Conservation (phyloP, 116 monocot species). For the Papilionanthe hybrid region DNA sequence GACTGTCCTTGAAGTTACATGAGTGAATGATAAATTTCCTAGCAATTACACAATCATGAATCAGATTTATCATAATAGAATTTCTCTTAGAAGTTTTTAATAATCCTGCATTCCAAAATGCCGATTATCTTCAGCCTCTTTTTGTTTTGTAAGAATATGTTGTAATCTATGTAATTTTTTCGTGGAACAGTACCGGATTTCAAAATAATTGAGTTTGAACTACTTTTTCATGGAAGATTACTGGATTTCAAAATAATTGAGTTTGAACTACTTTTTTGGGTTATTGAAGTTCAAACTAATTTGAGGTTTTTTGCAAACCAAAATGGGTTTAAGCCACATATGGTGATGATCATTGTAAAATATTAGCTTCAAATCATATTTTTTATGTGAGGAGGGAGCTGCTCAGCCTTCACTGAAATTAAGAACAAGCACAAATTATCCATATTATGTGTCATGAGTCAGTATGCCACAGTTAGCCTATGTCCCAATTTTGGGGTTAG, state of each 20-base stretch:
- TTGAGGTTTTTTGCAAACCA: neutral
- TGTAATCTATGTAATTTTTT: neutral
- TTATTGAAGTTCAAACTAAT: neutral
- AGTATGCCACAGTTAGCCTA: neutral
- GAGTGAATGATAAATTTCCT: too few relatives aligned
- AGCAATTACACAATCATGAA: neutral
- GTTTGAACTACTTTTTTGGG: neutral
- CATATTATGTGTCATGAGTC: too few relatives aligned
- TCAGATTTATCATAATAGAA: neutral
- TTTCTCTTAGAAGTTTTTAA: too few relatives aligned
- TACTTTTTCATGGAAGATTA: neutral
- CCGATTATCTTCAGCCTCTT: too few relatives aligned
- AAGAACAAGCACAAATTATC: neutral
- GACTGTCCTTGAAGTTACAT: neutral
- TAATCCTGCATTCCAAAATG: too few relatives aligned
- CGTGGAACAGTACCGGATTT: neutral
- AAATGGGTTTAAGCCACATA: neutral
- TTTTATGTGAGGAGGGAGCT: neutral
- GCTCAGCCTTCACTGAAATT: neutral
- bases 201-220: neutral
- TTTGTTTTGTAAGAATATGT: neutral
- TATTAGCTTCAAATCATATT: neutral
- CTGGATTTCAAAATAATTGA: neutral
- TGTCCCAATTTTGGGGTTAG: neutral
- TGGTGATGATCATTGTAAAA: neutral